These are phyloP conservation scores for Rubia tinctorum DNA, from an alignment of 305 asterid genomes.

Conservation along the genomic window DNA sequence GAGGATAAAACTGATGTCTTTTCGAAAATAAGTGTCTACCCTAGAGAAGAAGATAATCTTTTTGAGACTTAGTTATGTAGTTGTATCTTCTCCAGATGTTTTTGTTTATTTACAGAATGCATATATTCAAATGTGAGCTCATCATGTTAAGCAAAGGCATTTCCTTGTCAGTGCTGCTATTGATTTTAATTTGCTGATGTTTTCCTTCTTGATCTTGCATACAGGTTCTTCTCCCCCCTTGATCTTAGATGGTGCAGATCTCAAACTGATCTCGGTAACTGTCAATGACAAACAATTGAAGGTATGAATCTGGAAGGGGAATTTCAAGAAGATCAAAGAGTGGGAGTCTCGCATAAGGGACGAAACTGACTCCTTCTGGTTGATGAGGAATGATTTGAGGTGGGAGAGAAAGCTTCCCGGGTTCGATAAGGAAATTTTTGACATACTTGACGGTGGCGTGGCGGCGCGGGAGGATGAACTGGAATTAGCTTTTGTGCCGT, in stretches of 20 bases:
- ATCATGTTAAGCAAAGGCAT: neutral
- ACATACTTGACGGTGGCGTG: slow-evolving; percentile 58
- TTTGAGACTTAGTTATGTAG: slow-evolving; percentile 1
- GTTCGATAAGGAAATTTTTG: slow-evolving; percentile 82
- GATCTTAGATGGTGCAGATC: slow-evolving; percentile 70
- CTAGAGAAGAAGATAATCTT: slow-evolving; percentile 76
- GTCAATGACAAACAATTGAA: slow-evolving; percentile 57
- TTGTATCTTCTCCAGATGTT: neutral
- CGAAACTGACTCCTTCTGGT: slow-evolving; percentile 84
- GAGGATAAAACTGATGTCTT: slow-evolving; percentile 72
- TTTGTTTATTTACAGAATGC: neutral
- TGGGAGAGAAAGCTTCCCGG: slow-evolving; percentile 89
- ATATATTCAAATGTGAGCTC: too few species aligned
- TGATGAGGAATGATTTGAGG: slow-evolving; percentile 89
- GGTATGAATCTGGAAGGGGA: too few species aligned
- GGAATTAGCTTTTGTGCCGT: slow-evolving; percentile 51
- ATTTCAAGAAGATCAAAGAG: slow-evolving; percentile 86
- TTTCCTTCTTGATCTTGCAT: slow-evolving; percentile 21
- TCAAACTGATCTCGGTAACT: slow-evolving; percentile 65
- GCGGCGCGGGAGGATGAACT: slow-evolving; percentile 26
- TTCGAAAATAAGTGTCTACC: slow-evolving; percentile 59
- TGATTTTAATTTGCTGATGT: neutral
- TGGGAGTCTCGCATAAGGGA: slow-evolving; percentile 61
- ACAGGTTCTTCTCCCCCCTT: slow-evolving; percentile 67
- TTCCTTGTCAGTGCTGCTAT: neutral